These are phyloP conservation scores for Diaporthe destruens DNA, from an alignment of 2,329 filamentous ascomycete species.

Conservation along the genomic window DNA sequence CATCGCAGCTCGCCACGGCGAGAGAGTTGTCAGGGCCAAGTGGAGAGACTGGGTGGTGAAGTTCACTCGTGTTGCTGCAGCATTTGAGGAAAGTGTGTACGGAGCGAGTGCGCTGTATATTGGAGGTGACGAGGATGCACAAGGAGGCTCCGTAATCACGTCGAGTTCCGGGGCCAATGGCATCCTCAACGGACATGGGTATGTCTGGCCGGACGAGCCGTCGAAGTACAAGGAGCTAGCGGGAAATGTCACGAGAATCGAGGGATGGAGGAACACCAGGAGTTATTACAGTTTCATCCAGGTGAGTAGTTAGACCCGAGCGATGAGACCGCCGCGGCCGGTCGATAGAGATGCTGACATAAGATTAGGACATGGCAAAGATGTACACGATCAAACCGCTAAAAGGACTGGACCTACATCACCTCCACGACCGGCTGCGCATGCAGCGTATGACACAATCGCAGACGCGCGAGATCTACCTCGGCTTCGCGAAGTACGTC, in stretches of 20 bases:
- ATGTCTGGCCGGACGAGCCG: constrained; percentile 90
- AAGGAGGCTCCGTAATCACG: constrained; percentile 68
- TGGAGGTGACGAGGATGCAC: constrained; percentile 76
- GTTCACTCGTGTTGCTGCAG: constrained; percentile 91
- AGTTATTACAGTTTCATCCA: constrained; percentile 97
- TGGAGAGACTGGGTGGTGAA: constrained; percentile 96
- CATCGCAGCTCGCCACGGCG: constrained; percentile 87
- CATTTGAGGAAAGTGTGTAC: constrained; percentile 96
- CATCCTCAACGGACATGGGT: constrained; percentile 82
- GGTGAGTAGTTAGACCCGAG: constrained; percentile 58
- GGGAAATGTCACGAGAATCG: constrained; percentile 91
- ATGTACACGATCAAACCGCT: constrained; percentile 75
- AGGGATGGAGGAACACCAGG: constrained; percentile 95
- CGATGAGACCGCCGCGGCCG: constrained; percentile 48
- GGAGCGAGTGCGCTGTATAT: constrained; percentile 92
- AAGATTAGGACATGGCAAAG: constrained; percentile 71
- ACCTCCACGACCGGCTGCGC: constrained; percentile 91
- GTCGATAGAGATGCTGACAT: constrained; percentile 48
- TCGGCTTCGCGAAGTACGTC: constrained; percentile 81
- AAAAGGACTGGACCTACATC: constrained; percentile 86
- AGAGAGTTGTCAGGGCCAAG: constrained; percentile 90
- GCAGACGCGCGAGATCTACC: constrained; percentile 86
- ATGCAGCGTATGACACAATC: constrained; percentile 81
- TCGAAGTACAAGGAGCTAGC: constrained; percentile 87
- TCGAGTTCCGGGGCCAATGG: constrained; percentile 30